Evolutionary conservation across 2,329 filamentous ascomycete species (phyloP).

Genomic region (Colletotrichum sojae): DNA sequence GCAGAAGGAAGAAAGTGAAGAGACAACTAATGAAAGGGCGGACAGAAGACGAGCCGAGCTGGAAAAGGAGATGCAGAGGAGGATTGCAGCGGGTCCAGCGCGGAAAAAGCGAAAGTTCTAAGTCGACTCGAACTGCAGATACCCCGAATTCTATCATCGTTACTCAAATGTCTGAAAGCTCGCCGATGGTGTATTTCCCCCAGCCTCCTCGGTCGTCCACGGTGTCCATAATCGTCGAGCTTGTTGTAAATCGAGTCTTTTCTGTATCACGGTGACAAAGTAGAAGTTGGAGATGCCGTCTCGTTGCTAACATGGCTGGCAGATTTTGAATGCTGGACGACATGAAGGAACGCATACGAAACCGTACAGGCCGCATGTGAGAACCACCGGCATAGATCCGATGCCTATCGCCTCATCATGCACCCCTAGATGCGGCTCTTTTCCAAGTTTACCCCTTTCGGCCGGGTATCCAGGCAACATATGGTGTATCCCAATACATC

Average conservation of each 20-base stretch:
- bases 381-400: not conserved
- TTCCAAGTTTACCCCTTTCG: constrained; percentile 1
- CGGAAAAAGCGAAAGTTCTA: constrained; percentile 72
- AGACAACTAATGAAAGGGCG: constrained; percentile 62
- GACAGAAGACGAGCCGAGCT: constrained; percentile 67
- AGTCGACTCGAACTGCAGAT: not conserved
- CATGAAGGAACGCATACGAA: not conserved
- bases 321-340: not conserved
- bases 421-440: constrained; percentile 16
- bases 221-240: not conserved
- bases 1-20: constrained; percentile 55
- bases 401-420: constrained; percentile 9
- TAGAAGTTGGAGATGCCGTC: too few relatives aligned
- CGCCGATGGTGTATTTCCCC: not conserved
- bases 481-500: not conserved
- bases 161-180: not conserved
- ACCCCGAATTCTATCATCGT: not conserved
- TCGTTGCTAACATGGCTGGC: not conserved
- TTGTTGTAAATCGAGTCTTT: not conserved
- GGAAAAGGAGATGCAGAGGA: constrained; percentile 64
- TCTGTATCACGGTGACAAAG: too few relatives aligned
- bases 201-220: not conserved
- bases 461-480: not conserved
- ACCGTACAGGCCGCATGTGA: not conserved
- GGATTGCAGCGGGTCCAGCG: constrained; percentile 63